Base-by-base conservation (phyloP, 2,329 filamentous ascomycete genomes). In the Pseudogymnoascus sp. region DNA sequence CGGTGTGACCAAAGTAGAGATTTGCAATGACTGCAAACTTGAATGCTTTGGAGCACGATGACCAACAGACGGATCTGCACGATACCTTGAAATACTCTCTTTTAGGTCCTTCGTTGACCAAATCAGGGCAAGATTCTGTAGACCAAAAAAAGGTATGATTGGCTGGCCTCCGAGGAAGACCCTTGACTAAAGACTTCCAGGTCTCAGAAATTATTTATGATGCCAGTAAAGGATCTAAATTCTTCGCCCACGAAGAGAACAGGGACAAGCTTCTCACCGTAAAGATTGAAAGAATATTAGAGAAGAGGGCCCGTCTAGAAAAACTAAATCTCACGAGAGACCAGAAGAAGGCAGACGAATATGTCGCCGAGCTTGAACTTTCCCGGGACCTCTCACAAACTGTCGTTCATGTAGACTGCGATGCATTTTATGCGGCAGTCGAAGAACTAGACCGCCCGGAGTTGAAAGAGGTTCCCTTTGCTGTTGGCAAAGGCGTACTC, bases 191-290 rank as follows among this genome's bases (percentile, higher is more conserved):
- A 58, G 57, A 39, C 61, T 63, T 22, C 11, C 58, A 88, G 85
- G 91, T 99, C 58, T 95, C 92, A 2, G 92, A 97, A 68, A 87
- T 97, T 67, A 99, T 99, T 63, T 97, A 97, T 76, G 91, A 96
- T 73, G 91, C 92, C 9, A 97, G 91, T 14, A 97, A 95, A 72
- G 94, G 94, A 57, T 96, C 91, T 66, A 97, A 96, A 72, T 99
- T 88, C 77, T 99, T 97, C 80, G 90, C 88, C 67, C 90, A 92
- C 63, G 94, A 99, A 73, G 88, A 96, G 71, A 81, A 77, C 61
- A 88, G 87, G 68, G 93, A 97, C 76, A 87, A 88, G 68, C 80
- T 83, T 47, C 82, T 97, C 18, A 97, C 93, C 0, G 80, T 86
- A 61, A 97, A 96, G 73, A 97, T 97, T 68, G 84, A 87, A 60